phyloP scores from a whole-genome alignment of 805 yeast genomes.

The Saccharomycopsis amapae region DNA sequence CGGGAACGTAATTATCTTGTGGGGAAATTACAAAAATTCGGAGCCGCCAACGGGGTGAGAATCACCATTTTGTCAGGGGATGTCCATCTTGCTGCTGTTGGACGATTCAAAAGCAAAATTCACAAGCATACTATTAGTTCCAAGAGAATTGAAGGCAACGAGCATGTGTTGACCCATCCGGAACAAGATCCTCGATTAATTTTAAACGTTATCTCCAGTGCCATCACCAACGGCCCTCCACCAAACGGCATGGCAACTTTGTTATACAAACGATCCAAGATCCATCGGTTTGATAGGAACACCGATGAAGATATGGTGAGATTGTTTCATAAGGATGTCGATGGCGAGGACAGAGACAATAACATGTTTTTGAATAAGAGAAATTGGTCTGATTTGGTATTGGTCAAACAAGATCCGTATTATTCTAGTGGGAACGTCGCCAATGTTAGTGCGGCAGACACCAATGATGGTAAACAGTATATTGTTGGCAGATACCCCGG shows the following conservation, averaged over 20 bases:
- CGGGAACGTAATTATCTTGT: constrained; percentile 71
- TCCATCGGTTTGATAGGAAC: constrained; percentile 56
- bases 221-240: constrained; percentile 89
- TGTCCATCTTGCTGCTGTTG: constrained; percentile 83
- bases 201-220: constrained; percentile 81
- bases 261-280: constrained; percentile 56
- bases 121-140: constrained; percentile 37
- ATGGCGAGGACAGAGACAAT: constrained; percentile 42
- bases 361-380: constrained; percentile 48
- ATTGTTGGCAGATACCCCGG: background rate
- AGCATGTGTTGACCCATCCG: constrained; percentile 40
- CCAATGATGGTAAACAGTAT: background rate
- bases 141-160: constrained; percentile 33
- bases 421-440: too few species aligned
- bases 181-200: constrained; percentile 69
- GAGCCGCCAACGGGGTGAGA: constrained; percentile 56
- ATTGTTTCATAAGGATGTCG: constrained; percentile 53
- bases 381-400: constrained; percentile 38
- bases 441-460: background rate
- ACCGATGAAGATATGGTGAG: constrained; percentile 82
- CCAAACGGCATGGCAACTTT: constrained; percentile 78
- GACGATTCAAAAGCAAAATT: constrained; percentile 58
- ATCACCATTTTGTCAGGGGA: constrained; percentile 87
- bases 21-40: constrained; percentile 54
- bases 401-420: constrained; percentile 14